Conservation (phyloP, 768 basidiomycete genomes). For the Boletus rufocinnamomeus region DNA sequence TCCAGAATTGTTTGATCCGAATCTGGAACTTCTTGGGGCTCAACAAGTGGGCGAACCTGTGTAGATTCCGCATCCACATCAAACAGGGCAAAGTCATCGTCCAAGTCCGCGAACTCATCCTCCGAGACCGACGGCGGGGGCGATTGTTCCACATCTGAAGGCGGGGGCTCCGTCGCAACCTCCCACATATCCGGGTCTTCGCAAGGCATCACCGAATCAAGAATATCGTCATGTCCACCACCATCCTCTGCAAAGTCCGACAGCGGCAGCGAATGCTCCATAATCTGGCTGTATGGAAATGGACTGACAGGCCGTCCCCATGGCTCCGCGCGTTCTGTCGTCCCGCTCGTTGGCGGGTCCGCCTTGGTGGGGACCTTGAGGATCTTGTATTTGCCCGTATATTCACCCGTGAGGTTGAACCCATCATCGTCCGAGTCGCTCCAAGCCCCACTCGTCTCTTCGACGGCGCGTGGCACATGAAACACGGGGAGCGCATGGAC, state of each 20-base stretch:
- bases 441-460: conserved; percentile 17
- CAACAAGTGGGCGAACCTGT: conserved; percentile 5
- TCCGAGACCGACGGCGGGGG: conserved; percentile 8
- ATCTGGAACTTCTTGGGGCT: neutral
- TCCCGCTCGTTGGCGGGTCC: conserved; percentile 54
- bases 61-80: conserved; percentile 21
- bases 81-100: conserved; percentile 20
- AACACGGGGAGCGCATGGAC: conserved; percentile 24
- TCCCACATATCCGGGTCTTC: conserved; percentile 22
- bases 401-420: conserved; percentile 53
- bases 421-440: conserved; percentile 36
- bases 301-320: conserved; percentile 78
- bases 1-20: conserved; percentile 23
- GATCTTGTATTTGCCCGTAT: conserved; percentile 63
- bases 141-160: conserved; percentile 18
- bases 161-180: conserved; percentile 23
- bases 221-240: neutral
- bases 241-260: conserved; percentile 15
- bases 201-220: neutral
- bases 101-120: conserved; percentile 24
- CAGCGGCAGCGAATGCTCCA: conserved; percentile 32
- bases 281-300: conserved; percentile 46
- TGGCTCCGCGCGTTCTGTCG: conserved; percentile 44
- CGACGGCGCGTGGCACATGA: conserved; percentile 1
- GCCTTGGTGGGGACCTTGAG: conserved; percentile 60